Evolutionary conservation across 495 filamentous ascomycete species (phyloP).

Genomic region (Echria macrotheca): DNA sequence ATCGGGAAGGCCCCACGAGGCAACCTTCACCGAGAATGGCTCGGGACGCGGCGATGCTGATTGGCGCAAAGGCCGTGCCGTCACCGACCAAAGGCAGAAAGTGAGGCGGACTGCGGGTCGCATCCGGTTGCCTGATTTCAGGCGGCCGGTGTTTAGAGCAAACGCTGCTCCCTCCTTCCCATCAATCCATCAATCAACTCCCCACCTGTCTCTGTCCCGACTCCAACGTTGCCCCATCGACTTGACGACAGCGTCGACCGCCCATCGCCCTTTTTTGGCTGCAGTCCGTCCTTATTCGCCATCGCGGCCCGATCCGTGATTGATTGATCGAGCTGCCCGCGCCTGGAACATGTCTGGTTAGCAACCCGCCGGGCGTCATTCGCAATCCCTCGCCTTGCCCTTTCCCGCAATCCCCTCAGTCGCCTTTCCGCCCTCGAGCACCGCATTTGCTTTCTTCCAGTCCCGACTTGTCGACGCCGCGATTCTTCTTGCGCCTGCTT

Average conservation of each 20-base stretch:
- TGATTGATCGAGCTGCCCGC: not conserved
- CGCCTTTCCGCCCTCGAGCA: not conserved
- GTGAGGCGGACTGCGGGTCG: constrained; percentile 1
- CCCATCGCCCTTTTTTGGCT: not conserved
- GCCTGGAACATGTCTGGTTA: not conserved
- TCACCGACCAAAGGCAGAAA: constrained; percentile 3
- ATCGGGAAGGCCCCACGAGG: no score
- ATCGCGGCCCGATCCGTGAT: not conserved
- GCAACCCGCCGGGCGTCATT: not conserved
- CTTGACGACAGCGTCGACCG: not conserved
- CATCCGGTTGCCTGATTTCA: constrained; percentile 2
- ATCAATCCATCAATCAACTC: not conserved
- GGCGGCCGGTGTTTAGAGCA: no score
- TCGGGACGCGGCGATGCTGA: not conserved
- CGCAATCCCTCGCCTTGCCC: no score
- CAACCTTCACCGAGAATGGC: constrained; percentile 2
- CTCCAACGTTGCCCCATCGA: not conserved
- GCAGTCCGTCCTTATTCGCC: constrained; percentile 1
- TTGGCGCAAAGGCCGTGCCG: not conserved
- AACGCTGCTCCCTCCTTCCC: no score
- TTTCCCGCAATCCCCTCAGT: not conserved
- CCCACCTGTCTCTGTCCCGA: not conserved
- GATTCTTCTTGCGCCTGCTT: no score
- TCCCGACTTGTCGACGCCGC: no score
- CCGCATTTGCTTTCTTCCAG: no score